phyloP scores from a whole-genome alignment of 164 flowering plant genomes.

The Magnolia sinica region DNA sequence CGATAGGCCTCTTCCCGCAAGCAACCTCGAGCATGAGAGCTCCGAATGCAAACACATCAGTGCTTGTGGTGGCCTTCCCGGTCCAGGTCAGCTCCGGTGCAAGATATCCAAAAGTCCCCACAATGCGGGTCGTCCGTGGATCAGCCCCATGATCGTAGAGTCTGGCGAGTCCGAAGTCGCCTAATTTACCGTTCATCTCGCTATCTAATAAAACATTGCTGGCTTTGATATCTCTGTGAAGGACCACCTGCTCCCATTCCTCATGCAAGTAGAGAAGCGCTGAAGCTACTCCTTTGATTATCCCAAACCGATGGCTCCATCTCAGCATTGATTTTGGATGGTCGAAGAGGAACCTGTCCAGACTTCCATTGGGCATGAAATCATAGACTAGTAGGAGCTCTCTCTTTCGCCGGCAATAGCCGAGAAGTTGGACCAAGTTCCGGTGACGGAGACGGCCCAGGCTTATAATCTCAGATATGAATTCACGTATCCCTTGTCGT shows the following conservation, averaged over 20 bases:
- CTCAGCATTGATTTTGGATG: not conserved
- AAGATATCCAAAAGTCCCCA: conserved; percentile 9
- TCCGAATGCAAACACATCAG: conserved; percentile 8
- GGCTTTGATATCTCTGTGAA: conserved; percentile 43
- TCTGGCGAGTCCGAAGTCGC: conserved; percentile 22
- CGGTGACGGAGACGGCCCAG: conserved; percentile 20
- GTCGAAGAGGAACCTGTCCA: conserved; percentile 15
- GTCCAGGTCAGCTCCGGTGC: conserved; percentile 15
- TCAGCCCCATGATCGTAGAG: conserved; percentile 14
- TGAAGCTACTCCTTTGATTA: conserved; percentile 18
- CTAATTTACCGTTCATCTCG: conserved; percentile 8
- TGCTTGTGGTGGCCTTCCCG: conserved; percentile 13
- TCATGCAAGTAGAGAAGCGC: conserved; percentile 13
- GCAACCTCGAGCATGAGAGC: conserved; percentile 20
- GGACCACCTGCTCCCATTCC: conserved; percentile 16
- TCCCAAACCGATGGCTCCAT: conserved; percentile 15
- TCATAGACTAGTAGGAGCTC: conserved; percentile 20
- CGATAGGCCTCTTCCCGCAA: conserved; percentile 1
- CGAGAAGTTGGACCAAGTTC: conserved; percentile 16
- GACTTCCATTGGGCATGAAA: conserved; percentile 17
- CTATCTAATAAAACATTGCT: conserved; percentile 7
- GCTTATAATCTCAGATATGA: conserved; percentile 24
- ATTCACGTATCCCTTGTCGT: conserved; percentile 38
- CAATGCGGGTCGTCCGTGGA: not conserved
- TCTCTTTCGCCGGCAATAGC: conserved; percentile 12